Evolutionary conservation across 495 filamentous ascomycete species (phyloP), one percentile per base, ranked within the genome.

Genomic region (Xylaria acuta): DNA sequence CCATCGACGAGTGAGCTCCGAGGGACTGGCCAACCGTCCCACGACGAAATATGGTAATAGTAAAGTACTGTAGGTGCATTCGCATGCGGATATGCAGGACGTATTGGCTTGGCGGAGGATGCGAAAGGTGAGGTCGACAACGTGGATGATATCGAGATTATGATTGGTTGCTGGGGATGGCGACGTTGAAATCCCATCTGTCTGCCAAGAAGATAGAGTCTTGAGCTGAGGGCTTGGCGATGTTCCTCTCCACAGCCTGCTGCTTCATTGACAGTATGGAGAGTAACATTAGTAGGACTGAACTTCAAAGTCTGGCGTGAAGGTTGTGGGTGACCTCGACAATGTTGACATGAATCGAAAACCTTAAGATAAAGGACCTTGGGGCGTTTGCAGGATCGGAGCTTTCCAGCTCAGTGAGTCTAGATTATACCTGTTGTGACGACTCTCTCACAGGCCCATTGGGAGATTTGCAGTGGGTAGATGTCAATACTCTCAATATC

Each of bases 221-320:
- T 36, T 51, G 45, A 34, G 64, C 64, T 67, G 64, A 67, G 45
- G 34, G 45, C 64, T 67, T 67, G 63, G 63, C 63, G 41, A 65
- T 47, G 41, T 22, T 65, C 16, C 3, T 65, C 63, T 34, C 63
- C 63, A 47, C 27, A 65, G 58, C 34, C 58, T 60, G 20, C 58
- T 14, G 22, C 27, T 16, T 54, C 25, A 30, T 27, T 54, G 45
- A 45, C 43, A 18, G 16, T 45, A 2, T 5, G 12, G 16, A 20
- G 43, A 9, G 3, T 27, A 54, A 11, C 51, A n/a, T n/a, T n/a
- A n/a, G n/a, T 30, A 30, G 25, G 12, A 54, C 5, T 30, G 51
- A 30, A 12, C 25, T 30, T 54, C 25, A 54, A 54, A 54, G 5
- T 53, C 22, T 53, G 49, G 2, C 4, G 1, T 49, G 2, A 20